These are phyloP conservation scores for Sophora flavescens DNA, from an alignment of 306 rosid genomes.

Conservation along the genomic window DNA sequence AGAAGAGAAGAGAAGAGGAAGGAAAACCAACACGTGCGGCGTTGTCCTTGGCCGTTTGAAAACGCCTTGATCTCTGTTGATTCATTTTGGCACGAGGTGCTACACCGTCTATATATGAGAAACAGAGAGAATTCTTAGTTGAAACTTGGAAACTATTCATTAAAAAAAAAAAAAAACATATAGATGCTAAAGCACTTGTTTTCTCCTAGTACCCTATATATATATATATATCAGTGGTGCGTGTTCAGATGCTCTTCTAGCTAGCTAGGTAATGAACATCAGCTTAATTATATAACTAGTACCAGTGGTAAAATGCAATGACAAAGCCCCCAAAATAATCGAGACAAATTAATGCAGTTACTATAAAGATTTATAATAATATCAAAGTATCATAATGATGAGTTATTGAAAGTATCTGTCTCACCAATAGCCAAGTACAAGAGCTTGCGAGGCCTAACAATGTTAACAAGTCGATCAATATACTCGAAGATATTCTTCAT, in stretches of 20 bases:
- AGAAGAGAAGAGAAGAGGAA: neutral
- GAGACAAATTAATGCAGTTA: neutral
- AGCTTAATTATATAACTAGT: neutral
- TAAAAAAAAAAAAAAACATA: neutral
- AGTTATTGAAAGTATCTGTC: conserved; percentile 27
- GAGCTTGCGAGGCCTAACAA: conserved; percentile 54
- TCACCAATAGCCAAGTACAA: conserved; percentile 61
- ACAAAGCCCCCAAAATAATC: neutral
- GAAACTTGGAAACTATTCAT: neutral
- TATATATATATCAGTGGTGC: neutral
- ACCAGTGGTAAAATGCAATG: neutral
- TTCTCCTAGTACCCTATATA: neutral
- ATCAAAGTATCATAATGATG: neutral
- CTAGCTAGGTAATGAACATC: neutral
- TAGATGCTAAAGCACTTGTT: neutral
- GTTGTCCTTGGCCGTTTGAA: conserved; percentile 48
- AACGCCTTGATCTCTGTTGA: conserved; percentile 64
- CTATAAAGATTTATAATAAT: neutral
- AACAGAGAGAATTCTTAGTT: conserved; percentile 7
- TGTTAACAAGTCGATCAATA: conserved; percentile 55
- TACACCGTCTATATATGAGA: conserved; percentile 61
- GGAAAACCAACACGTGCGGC: conserved; percentile 43
- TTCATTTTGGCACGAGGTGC: conserved; percentile 79
- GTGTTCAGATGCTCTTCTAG: conserved; percentile 5
- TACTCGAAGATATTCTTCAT: conserved; percentile 51